Conservation (phyloP, 331 rosid genomes). For the Rhamnella rubrinervis region DNA sequence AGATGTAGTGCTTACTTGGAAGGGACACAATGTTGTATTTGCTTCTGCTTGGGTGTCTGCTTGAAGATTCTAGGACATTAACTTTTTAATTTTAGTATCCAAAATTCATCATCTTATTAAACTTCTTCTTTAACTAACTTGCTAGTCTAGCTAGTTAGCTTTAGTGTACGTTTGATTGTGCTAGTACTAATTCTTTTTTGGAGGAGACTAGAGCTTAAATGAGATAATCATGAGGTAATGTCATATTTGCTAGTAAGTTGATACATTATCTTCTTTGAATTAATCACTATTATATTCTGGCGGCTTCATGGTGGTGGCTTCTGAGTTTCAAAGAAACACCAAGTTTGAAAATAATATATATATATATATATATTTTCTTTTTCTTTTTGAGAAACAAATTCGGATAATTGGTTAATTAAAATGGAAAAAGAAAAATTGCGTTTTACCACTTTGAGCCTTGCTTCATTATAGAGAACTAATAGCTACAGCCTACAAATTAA, state of each 20-base stretch:
- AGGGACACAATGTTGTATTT: constrained; percentile 90
- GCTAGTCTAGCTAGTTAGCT: too few species aligned
- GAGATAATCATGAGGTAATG: too few species aligned
- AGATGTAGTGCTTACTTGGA: constrained; percentile 84
- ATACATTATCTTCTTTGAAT: too few species aligned
- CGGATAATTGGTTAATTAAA: background rate
- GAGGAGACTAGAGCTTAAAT: too few species aligned
- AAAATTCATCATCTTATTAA: background rate
- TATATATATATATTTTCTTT: background rate
- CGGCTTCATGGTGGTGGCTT: too few species aligned
- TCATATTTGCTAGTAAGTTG: too few species aligned
- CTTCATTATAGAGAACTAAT: too few species aligned
- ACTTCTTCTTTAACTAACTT: background rate
- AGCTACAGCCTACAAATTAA: too few species aligned
- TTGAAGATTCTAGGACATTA: constrained; percentile 5
- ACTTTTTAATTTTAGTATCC: background rate
- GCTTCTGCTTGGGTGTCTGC: constrained; percentile 82
- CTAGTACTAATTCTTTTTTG: too few species aligned
- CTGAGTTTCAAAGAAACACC: too few species aligned
- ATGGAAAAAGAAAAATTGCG: background rate
- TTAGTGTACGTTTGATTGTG: too few species aligned
- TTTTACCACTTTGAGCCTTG: background rate
- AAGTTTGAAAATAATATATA: background rate
- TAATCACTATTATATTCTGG: too few species aligned
- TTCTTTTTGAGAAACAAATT: background rate